Evolutionary conservation across 176 grass and related monocot genomes (phyloP), one percentile per base, ranked within the genome.

Genomic region (Oryza officinalis): DNA sequence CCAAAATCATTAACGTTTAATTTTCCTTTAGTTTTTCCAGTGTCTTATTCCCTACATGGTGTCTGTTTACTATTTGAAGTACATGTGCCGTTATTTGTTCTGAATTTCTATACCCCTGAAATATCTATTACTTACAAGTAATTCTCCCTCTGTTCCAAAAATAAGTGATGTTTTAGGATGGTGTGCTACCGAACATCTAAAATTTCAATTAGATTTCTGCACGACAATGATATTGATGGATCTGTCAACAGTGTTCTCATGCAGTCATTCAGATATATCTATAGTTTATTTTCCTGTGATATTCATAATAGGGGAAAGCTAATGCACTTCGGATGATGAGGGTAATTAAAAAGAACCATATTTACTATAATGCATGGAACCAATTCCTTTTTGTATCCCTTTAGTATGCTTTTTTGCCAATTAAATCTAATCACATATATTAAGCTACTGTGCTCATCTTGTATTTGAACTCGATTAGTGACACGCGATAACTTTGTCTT

Each of bases 101-200:
- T 33, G 15, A 68, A 80, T 68, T 41, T 30, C 27, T 68, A 22
- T 45, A 80, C 52, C 78, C 44, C 68, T 80, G 43, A 68, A 80
- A 68, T 66, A 80, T 30, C 14, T 64, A 5, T 41, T 64, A 64
- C 60, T 27, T 32, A 18, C 71, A 49, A 17, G 17, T 17, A 13
- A 50, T 50, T 15, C 46, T 15, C 46, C 46, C 46, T 50, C 3
- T 2, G 4, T 50, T 57, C 52, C 52, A 57, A 57, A 57, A 22
- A 22, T 47, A 54, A 31, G 40, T 67, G 77, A 67, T 67, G 41
- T 67, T 67, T 79, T 46, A 67, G 63, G 12, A 50, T 80, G 27
- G 27, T 45, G 27, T 33, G 63, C 12, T 67, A 33, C 77, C 15
- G 63, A 43, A 78, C 60, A 14, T 78, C 27, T 67, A 5, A 67